Evolutionary conservation across 441 rosid species (phyloP).

Genomic region (Euphorbia celastroides): DNA sequence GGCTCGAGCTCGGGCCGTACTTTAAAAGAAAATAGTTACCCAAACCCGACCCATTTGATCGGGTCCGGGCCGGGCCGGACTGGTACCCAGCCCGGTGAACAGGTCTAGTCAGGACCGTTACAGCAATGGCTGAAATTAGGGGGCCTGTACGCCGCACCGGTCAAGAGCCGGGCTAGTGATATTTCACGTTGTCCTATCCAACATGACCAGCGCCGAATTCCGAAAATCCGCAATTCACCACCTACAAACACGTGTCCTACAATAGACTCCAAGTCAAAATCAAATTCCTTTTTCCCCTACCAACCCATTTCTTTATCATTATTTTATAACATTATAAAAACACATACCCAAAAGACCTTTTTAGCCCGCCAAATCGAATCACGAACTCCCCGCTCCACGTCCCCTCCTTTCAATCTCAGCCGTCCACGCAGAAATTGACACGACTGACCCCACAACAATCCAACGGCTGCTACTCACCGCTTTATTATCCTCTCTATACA

Average conservation of each 20-base stretch:
- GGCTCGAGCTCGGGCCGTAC: too few species aligned
- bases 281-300: conserved; percentile 20
- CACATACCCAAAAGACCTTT: not conserved
- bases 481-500: conserved; percentile 4
- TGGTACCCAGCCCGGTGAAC: too few species aligned
- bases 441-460: conserved; percentile 13
- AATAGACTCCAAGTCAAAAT: not conserved
- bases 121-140: too few species aligned
- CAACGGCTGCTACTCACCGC: conserved; percentile 20
- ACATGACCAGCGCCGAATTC: conserved; percentile 15
- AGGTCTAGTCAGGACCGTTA: too few species aligned
- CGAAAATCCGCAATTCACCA: conserved; percentile 7
- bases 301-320: not conserved
- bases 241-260: conserved; percentile 24
- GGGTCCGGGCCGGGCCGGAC: too few species aligned
- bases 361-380: conserved; percentile 18
- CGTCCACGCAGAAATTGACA: conserved; percentile 45
- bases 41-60: too few species aligned
- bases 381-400: conserved; percentile 11
- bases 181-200: too few species aligned
- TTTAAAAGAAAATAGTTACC: too few species aligned
- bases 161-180: conserved; percentile 13
- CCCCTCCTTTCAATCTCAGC: conserved; percentile 9
- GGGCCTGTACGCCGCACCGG: not conserved
- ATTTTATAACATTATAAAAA: not conserved